Base-by-base conservation (phyloP, 2,329 filamentous ascomycete genomes). In the Microdochium nivale region DNA sequence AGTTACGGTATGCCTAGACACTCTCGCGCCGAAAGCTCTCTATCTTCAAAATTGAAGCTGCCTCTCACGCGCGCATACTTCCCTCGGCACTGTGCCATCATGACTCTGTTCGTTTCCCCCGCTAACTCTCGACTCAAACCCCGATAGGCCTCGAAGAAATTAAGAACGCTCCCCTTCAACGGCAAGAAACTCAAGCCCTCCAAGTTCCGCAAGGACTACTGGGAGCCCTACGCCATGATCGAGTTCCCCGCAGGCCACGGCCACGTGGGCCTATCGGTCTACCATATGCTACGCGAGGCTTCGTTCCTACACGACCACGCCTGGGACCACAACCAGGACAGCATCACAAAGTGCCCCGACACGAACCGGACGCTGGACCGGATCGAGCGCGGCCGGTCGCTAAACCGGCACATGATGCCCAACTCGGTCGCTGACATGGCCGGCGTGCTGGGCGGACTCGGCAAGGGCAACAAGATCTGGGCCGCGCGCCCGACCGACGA, bases 161-260 rank as follows among this genome's bases (percentile, higher is more conserved):
- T 65, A 3, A 50, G 51, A 32, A 64, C 66, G 48, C 56, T 65
- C 54, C 77, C 80, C 48, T 87, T 78, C 70, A 81, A 82, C 56
- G 83, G 83, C 67, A 87, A 86, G 65, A 86, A 87, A 67, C 75
- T 79, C 47, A 78, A 80, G 57, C 82, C 82, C 2, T 65, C 76
- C 51, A 80, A 79, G 60, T 70, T 87, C 37, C 81, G 84, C 53
- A 84, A 82, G 66, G 84, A 87, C 69, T 80, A 82, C 67, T 87
- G 84, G 83, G 69, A 70, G 32, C 79, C 80, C 7, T 69, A 86
- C 60, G 81, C 81, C 49, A 67, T 76, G 55, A 78, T 87, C 54
- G 69, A 76, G 60, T 82, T 87, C 62, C 75, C 75, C 44, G 54
- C 67, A 46, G 78, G 76, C 44, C 67, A 71, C 37, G 77, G 76